Evolutionary conservation across 2,329 filamentous ascomycete genomes (phyloP).

Genomic region (Ophioceras dolichostomum): DNA sequence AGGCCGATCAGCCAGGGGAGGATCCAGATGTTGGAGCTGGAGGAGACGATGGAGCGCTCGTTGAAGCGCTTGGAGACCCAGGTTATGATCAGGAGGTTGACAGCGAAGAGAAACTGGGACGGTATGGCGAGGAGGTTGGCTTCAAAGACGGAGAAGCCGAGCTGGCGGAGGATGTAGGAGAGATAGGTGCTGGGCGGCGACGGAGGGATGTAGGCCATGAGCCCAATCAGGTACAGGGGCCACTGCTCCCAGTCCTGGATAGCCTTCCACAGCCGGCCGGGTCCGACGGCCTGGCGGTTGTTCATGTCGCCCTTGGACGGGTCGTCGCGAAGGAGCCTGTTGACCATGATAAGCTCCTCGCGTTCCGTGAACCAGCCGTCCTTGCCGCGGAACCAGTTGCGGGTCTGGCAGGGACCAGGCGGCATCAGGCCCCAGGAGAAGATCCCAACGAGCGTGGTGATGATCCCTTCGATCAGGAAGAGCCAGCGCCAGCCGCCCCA

Average conservation of each 20-base stretch:
- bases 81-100: conserved; percentile 36
- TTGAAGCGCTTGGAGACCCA: conserved; percentile 37
- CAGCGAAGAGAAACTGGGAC: conserved; percentile 12
- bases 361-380: conserved; percentile 39
- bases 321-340: conserved; percentile 41
- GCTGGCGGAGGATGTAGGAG: conserved; percentile 6
- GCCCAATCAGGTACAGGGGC: conserved; percentile 12
- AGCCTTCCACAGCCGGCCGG: conserved; percentile 6
- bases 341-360: conserved; percentile 46
- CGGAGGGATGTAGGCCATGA: conserved; percentile 24
- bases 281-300: conserved; percentile 36
- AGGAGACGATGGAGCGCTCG: conserved; percentile 31
- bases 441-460: conserved; percentile 39
- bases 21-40: conserved; percentile 37
- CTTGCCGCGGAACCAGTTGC: conserved; percentile 25
- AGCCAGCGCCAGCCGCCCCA: conserved; percentile 32
- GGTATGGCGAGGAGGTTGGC: conserved; percentile 11
- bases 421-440: conserved; percentile 36
- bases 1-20: conserved; percentile 41
- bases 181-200: conserved; percentile 9
- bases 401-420: conserved; percentile 24
- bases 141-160: conserved; percentile 10
- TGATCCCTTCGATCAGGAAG: conserved; percentile 42
- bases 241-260: conserved; percentile 9
- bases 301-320: conserved; percentile 45